These are phyloP conservation scores for Citrus sinensis DNA, from an alignment of 345 rosid genomes.

Conservation along the genomic window DNA sequence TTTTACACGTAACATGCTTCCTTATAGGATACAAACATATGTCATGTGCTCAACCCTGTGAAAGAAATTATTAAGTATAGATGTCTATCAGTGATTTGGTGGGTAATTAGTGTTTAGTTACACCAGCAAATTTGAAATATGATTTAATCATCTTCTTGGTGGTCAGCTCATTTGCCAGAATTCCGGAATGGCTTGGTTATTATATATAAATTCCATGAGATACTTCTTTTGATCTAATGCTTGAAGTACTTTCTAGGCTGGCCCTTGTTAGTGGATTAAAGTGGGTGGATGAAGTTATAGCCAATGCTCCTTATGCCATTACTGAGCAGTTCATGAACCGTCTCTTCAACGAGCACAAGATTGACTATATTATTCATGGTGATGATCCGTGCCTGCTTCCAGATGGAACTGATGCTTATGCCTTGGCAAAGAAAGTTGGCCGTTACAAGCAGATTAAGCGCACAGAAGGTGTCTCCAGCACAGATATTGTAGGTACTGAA, in stretches of 20 bases:
- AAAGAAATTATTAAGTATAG: too few species aligned
- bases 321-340: conserved; percentile 82
- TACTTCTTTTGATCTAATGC: conserved; percentile 14
- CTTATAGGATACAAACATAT: too few species aligned
- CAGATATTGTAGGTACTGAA: conserved; percentile 90
- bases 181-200: neutral
- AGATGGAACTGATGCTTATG: conserved; percentile 97
- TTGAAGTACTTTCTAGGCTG: conserved; percentile 47
- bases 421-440: conserved; percentile 78
- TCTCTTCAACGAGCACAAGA: conserved; percentile 75
- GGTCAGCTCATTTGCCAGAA: neutral
- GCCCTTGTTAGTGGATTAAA: conserved; percentile 83
- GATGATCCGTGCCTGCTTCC: conserved; percentile 97
- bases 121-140: too few species aligned
- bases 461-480: conserved; percentile 98
- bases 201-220: neutral
- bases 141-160: neutral
- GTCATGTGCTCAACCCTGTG: too few species aligned
- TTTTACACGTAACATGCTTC: too few species aligned
- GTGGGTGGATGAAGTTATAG: conserved; percentile 96
- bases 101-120: too few species aligned
- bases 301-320: conserved; percentile 86
- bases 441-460: conserved; percentile 97
- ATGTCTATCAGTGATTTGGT: too few species aligned
- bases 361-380: conserved; percentile 91